Percentiles rank a stretch among this genome's conserved stretches.
phyloP scores from a whole-genome alignment of 164 flowering plant genomes.

The Vitis rupestris region DNA sequence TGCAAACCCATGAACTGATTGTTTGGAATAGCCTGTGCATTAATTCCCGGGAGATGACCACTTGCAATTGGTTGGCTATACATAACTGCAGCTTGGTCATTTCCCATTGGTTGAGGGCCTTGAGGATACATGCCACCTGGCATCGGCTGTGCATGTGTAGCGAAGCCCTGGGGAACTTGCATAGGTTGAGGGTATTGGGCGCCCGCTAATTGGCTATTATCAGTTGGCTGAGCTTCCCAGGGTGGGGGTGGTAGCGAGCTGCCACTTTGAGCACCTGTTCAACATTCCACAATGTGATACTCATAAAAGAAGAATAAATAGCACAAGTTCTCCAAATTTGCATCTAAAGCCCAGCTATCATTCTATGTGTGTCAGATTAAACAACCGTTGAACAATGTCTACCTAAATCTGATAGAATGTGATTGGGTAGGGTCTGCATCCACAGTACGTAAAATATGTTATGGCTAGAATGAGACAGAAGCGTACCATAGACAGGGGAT shows the following conservation, averaged over 20 bases:
- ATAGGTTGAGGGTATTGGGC: constrained; percentile 37
- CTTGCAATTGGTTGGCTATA: constrained; percentile 44
- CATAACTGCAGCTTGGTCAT: constrained; percentile 32
- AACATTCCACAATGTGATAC: constrained; percentile 1
- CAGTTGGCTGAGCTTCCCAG: constrained; percentile 75
- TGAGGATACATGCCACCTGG: constrained; percentile 34
- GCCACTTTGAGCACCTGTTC: constrained; percentile 45
- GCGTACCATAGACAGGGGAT: constrained; percentile 46
- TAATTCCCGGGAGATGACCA: constrained; percentile 25
- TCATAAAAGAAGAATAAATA: not conserved
- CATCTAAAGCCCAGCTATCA: not conserved
- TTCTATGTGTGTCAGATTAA: no score
- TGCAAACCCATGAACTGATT: constrained; percentile 42
- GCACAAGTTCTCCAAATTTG: not conserved
- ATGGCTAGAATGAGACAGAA: not conserved
- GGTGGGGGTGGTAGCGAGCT: constrained; percentile 88
- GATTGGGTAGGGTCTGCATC: not conserved
- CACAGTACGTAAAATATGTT: not conserved
- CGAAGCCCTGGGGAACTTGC: constrained; percentile 36
- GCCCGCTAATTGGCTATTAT: constrained; percentile 22
- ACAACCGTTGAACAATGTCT: not conserved
- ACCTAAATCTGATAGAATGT: not conserved
- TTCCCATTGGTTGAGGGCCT: constrained; percentile 32
- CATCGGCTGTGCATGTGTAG: constrained; percentile 38
- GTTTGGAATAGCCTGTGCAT: constrained; percentile 21